Percentiles rank a stretch among this genome's conserved stretches.
These are phyloP conservation scores for Alternaria novae-zelandiae DNA, from an alignment of 2,329 filamentous ascomycete species.

Conservation along the genomic window DNA sequence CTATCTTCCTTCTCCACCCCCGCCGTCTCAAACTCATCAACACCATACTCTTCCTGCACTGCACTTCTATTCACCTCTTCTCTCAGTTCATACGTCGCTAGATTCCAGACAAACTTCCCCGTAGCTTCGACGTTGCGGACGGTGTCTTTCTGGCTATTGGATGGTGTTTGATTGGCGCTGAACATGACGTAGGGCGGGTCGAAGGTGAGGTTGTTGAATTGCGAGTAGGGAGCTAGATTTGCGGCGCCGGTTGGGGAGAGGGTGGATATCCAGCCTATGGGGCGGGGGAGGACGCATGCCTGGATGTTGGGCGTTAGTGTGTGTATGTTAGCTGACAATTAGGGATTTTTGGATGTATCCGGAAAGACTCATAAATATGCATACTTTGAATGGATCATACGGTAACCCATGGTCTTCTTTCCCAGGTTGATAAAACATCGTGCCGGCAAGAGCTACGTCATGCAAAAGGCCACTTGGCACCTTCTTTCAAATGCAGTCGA, in stretches of 20 bases:
- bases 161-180: conserved; percentile 61
- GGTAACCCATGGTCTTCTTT: conserved; percentile 60
- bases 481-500: no score
- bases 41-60: conserved; percentile 55
- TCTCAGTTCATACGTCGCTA: conserved; percentile 63
- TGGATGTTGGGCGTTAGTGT: conserved; percentile 22
- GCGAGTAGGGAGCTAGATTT: conserved; percentile 66
- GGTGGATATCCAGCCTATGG: conserved; percentile 69
- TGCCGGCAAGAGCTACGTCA: no score
- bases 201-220: conserved; percentile 70
- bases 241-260: conserved; percentile 54
- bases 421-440: conserved; percentile 60
- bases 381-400: conserved; percentile 63
- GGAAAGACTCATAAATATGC: background rate
- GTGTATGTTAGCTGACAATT: no score
- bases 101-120: conserved; percentile 65
- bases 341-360: no score
- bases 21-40: conserved; percentile 63
- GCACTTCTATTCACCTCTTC: conserved; percentile 63
- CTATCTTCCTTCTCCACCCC: conserved; percentile 58
- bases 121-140: conserved; percentile 63
- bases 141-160: conserved; percentile 60
- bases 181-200: conserved; percentile 70
- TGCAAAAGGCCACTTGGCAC: no score
- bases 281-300: conserved; percentile 65